Base-by-base conservation (phyloP, 2,329 filamentous ascomycete genomes). In the Clonostachys rosea region DNA sequence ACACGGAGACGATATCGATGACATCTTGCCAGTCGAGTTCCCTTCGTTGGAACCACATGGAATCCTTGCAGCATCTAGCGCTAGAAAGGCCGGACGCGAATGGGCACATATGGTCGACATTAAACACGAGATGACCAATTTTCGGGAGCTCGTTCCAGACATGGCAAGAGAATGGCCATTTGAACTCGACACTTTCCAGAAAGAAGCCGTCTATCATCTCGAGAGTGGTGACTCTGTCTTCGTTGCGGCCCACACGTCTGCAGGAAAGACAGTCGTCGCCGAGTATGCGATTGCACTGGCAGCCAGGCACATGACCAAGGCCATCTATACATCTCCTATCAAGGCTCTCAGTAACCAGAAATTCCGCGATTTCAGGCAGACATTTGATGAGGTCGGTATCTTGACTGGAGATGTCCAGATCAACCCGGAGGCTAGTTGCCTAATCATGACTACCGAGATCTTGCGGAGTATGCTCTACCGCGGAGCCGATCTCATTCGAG, bases 371-470 rank as follows among this genome's bases (percentile, higher is more conserved):
- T 99, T 99, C 64, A 82, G 91, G 48, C 79, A 84, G 47, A 84
- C 82, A 0, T 99, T 99, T 59, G 91, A 95, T 50, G 94, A 99
- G 65, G 94, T 99, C 16, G 94, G 94, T 14, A 97, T 99, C 53
- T 70, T 99, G 53, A 99, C 94, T 0, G 94, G 94, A 50, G 94
- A 99, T 70, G 94, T 99, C 6, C 94, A 99, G 65, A 99, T 99
- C 59, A 91, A 95, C 54, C 90, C 92, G 0, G 94, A 97, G 70
- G 94, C 94, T 30, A 97, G 92, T 67, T 99, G 94, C 69, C 76
- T 99, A 40, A 97, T 99, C 66, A 99, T 99, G 94, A 99, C 94
- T 0, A 99, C 94, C 0, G 94, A 99, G 63, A 99, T 99, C 70
- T 70, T 99, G 49, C 83, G 94, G 49, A 97, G 94, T 73, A 99